Percentiles rank a stretch among this genome's conserved stretches.
These are phyloP conservation scores for Solanum lignicaule DNA, from an alignment of 257 asterid species.

Conservation along the genomic window DNA sequence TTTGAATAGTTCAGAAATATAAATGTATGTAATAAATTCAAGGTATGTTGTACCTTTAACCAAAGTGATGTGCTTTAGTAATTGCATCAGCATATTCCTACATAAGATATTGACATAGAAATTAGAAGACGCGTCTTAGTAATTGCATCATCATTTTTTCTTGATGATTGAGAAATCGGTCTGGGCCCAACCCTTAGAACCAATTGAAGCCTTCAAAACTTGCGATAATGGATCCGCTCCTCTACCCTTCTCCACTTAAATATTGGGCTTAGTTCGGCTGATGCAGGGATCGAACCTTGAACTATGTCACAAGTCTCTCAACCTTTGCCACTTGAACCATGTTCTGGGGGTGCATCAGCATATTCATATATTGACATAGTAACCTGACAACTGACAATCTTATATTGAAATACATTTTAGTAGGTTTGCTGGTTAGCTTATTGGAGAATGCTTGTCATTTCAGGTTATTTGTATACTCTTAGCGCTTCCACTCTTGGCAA, in stretches of 20 bases:
- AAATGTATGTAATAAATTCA: not conserved
- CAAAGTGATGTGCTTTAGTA: not conserved
- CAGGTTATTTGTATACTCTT: conserved; percentile 87
- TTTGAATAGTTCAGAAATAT: not conserved
- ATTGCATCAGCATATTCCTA: not conserved
- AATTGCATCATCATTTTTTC: not conserved
- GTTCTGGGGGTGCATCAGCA: not conserved
- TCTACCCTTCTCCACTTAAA: not conserved
- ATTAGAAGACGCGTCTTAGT: not conserved
- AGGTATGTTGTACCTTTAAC: not conserved
- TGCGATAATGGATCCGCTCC: not conserved
- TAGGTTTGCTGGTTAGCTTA: not conserved
- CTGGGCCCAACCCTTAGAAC: not conserved
- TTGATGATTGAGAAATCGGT: not conserved
- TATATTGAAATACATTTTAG: not conserved
- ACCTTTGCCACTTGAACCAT: not conserved
- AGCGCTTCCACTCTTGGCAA: conserved; percentile 84
- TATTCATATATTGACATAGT: not conserved
- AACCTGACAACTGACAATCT: not conserved
- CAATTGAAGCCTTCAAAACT: not conserved
- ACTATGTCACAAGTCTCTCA: not conserved
- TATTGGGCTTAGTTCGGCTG: not conserved
- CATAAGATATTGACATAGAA: not conserved
- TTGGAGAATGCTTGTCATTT: conserved; percentile 3
- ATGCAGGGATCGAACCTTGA: not conserved